Evolutionary conservation across 441 rosid species (phyloP), one percentile per base, ranked within the genome.

Genomic region (Populus hybrid): DNA sequence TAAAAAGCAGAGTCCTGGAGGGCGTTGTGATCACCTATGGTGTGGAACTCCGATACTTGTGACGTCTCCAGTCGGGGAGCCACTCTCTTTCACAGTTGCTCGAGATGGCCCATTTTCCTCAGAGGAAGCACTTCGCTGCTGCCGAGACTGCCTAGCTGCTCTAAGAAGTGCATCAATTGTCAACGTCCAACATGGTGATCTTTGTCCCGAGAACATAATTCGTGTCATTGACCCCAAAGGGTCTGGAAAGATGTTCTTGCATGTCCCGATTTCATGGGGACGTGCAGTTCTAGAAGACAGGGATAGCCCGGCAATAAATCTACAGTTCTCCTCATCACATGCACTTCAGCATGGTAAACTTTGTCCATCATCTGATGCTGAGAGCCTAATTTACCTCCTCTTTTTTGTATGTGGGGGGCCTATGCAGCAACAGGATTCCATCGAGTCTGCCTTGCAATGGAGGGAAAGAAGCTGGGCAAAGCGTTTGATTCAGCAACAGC

Each of bases 381-480:
- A 90, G 79, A 88, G 90, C 86, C 91, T 90, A 12, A 77, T 88
- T 53, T 90, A 90, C 79, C 81, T 90, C 33, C 77, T 90, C 6
- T 87, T 63, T 78, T 90, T 86, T 61, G 64, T 87, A 24, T 82
- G 88, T 28, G 91, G 94, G 20, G 90, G 94, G 35, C 73, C 79
- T 1, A 81, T 84, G 83, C 82, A 83, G 56, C 89, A 84, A 59
- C 91, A 81, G 31, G 91, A 90, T 72, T 89, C 92, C 14, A 88
- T 90, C 7, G 92, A 90, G 84, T 87, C 90, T 7, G 91, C 92
- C 2, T 64, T 90, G 87, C 91, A 87, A 50, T 90, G 94, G 94
- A 86, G 91, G 81, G 94, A 89, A 81, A 86, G 64, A 75, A 86
- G 84, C 78, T 90, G 94, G 94, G 83, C 88, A 16, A 85, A 79